Percentiles rank a stretch among this genome's conserved stretches.
phyloP scores from a whole-genome alignment of 768 basidiomycete genomes.

The Guyanaporus albipodus region DNA sequence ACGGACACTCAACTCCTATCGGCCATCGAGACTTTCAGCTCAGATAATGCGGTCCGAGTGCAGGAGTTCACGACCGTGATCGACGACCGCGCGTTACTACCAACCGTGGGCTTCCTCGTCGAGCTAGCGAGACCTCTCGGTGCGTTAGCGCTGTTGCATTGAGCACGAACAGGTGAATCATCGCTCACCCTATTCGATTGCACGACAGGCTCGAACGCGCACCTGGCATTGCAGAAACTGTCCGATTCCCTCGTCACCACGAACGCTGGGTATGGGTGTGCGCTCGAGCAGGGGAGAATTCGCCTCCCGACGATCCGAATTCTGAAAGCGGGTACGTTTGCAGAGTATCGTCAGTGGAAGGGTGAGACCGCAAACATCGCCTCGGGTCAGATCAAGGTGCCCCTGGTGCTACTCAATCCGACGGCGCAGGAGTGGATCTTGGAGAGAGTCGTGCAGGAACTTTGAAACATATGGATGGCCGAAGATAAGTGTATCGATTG shows the following conservation, averaged over 20 bases:
- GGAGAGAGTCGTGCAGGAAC: constrained; percentile 14
- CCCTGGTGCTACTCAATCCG: constrained; percentile 3
- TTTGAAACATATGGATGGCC: neutral
- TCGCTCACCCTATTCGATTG: neutral
- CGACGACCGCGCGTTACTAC: constrained; percentile 9
- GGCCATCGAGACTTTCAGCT: neutral
- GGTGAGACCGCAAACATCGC: neutral
- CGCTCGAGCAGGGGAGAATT: neutral
- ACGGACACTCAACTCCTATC: constrained; percentile 9
- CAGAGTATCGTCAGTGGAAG: constrained; percentile 16
- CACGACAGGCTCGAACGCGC: constrained; percentile 5
- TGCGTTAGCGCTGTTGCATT: neutral
- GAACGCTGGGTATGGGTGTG: neutral
- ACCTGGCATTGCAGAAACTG: neutral
- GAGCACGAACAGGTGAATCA: neutral
- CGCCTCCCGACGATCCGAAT: constrained; percentile 22
- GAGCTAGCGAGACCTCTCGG: constrained; percentile 11
- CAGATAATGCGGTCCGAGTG: constrained; percentile 3
- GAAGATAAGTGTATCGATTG: no score
- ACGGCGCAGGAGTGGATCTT: constrained; percentile 14
- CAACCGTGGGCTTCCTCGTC: constrained; percentile 16
- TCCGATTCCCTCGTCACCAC: constrained; percentile 9
- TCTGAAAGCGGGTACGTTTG: constrained; percentile 17
- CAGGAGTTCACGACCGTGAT: constrained; percentile 15
- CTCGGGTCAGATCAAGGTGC: constrained; percentile 15